Evolutionary conservation across 257 asterid species (phyloP).

Genomic region (Cruciata laevipes): DNA sequence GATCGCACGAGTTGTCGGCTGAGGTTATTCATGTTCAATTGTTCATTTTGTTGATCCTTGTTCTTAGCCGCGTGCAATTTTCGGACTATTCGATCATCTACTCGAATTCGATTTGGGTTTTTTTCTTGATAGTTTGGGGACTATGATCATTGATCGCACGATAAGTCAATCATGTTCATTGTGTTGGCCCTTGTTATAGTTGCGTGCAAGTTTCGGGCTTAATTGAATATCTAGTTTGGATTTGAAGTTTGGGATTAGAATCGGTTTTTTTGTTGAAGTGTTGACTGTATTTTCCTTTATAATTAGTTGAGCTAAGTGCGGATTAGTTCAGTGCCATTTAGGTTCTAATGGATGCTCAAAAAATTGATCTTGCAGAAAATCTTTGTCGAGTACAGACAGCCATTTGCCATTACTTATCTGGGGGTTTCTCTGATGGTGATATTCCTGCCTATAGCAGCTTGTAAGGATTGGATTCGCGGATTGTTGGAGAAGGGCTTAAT

Average conservation of each 20-base stretch:
- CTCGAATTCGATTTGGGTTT: background rate
- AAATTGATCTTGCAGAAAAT: slow-evolving; percentile 44
- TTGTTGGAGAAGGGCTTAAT: slow-evolving; percentile 25
- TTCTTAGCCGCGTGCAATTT: background rate
- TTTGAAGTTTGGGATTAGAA: background rate
- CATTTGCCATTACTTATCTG: slow-evolving; percentile 65
- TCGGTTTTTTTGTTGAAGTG: no score
- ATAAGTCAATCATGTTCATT: background rate
- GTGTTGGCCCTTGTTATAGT: background rate
- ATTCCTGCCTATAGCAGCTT: slow-evolving; percentile 57
- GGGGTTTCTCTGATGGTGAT: slow-evolving; percentile 77
- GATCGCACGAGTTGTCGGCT: no score
- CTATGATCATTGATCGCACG: background rate
- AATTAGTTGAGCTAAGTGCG: background rate
- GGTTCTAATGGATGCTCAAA: background rate
- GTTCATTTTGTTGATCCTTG: background rate
- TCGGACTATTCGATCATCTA: background rate
- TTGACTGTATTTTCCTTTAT: background rate
- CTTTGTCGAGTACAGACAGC: slow-evolving; percentile 64
- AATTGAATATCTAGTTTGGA: background rate
- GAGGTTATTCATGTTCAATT: background rate
- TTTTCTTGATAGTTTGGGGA: background rate
- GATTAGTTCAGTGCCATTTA: background rate
- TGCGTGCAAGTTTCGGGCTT: background rate
- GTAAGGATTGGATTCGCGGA: slow-evolving; percentile 48